Evolutionary conservation across 441 rosid species (phyloP).

Genomic region (Hura crepitans): DNA sequence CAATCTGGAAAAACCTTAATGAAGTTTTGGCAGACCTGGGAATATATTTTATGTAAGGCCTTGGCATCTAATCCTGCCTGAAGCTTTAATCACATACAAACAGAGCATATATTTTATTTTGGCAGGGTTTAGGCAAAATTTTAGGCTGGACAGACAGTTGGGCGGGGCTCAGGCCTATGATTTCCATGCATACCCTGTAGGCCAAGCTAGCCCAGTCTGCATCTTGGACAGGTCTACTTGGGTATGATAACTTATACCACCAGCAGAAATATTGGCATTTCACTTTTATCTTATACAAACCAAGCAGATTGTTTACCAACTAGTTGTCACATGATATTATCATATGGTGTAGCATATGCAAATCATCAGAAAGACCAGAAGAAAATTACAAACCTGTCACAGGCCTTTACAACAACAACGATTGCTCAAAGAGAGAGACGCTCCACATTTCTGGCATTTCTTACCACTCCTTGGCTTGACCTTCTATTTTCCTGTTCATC

Average conservation of each 20-base stretch:
- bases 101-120: background rate
- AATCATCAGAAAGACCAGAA: constrained; percentile 3
- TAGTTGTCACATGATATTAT: background rate
- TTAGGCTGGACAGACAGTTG: too few species aligned
- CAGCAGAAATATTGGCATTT: constrained; percentile 4
- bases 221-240: background rate
- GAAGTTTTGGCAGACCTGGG: background rate
- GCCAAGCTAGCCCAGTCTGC: background rate
- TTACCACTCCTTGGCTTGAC: constrained; percentile 38
- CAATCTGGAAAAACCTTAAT: background rate
- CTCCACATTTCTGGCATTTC: constrained; percentile 47
- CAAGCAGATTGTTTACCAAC: background rate
- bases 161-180: background rate
- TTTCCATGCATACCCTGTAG: background rate
- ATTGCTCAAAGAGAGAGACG: constrained; percentile 61
- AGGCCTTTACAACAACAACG: background rate
- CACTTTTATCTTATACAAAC: constrained; percentile 14
- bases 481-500: constrained; percentile 63
- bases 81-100: background rate
- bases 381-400: constrained; percentile 23
- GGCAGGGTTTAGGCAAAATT: too few species aligned
- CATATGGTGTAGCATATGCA: background rate
- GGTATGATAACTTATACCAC: constrained; percentile 8
- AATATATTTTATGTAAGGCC: background rate
- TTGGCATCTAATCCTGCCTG: background rate